Evolutionary conservation across 2,329 filamentous ascomycete species (phyloP).

Genomic region (Fusarium clavum): DNA sequence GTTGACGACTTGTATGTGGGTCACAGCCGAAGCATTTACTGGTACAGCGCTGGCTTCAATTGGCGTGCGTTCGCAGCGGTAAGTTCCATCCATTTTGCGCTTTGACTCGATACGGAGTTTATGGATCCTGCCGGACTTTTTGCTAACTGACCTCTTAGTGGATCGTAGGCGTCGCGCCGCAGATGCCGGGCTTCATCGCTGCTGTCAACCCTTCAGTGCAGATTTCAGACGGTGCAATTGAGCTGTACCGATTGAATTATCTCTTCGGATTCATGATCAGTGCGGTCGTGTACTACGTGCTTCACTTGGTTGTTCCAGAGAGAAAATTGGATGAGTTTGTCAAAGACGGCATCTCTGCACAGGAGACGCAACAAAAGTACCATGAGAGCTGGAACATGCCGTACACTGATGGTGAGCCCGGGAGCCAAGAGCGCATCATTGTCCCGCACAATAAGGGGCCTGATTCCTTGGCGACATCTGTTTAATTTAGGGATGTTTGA

Average conservation of each 20-base stretch:
- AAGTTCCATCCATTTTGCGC: slow-evolving; percentile 31
- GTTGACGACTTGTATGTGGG: slow-evolving; percentile 52
- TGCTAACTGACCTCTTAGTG: slow-evolving; percentile 48
- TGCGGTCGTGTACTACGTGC: slow-evolving; percentile 46
- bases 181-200: slow-evolving; percentile 57
- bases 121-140: background rate
- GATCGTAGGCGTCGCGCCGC: slow-evolving; percentile 54
- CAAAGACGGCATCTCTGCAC: slow-evolving; percentile 35
- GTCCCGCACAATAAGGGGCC: slow-evolving; percentile 18
- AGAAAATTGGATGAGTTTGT: slow-evolving; percentile 48
- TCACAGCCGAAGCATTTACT: slow-evolving; percentile 51
- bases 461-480: slow-evolving; percentile 23
- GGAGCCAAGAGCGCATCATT: slow-evolving; percentile 20
- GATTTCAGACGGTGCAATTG: slow-evolving; percentile 52
- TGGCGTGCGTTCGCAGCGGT: slow-evolving; percentile 56
- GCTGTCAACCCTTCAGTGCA: slow-evolving; percentile 51
- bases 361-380: slow-evolving; percentile 47
- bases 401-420: slow-evolving; percentile 26
- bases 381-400: slow-evolving; percentile 50
- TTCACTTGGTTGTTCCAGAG: slow-evolving; percentile 50
- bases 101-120: background rate
- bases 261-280: slow-evolving; percentile 54
- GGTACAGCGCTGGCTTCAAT: slow-evolving; percentile 55
- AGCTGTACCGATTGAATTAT: slow-evolving; percentile 56
- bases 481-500: background rate